Conservation (phyloP, 2,329 filamentous ascomycete species). For the Diplodia sapinea region DNA sequence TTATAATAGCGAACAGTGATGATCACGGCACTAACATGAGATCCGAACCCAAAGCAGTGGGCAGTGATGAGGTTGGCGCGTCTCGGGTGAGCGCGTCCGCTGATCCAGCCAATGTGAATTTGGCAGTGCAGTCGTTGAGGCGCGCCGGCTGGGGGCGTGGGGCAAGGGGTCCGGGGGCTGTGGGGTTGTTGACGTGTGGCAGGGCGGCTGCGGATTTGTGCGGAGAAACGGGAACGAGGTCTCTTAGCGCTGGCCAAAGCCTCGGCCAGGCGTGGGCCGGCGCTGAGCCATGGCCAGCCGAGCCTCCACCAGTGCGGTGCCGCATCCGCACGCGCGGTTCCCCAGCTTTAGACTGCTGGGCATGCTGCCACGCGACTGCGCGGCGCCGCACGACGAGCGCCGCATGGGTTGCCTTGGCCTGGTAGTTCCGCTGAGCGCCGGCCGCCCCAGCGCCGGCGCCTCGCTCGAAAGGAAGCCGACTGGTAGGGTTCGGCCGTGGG, state of each 20-base stretch:
- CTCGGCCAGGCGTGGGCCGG: slow-evolving; percentile 21
- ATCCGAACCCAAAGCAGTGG: background rate
- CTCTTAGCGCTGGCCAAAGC: slow-evolving; percentile 6
- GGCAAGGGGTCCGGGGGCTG: slow-evolving; percentile 10
- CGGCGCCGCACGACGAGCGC: background rate
- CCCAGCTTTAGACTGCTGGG: slow-evolving; percentile 5
- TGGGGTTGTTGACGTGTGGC: slow-evolving; percentile 12
- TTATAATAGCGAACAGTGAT: slow-evolving; percentile 24
- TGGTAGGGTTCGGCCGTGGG: background rate
- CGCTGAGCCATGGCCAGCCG: slow-evolving; percentile 20
- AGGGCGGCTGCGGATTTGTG: slow-evolving; percentile 18
- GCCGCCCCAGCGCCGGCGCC: slow-evolving; percentile 31
- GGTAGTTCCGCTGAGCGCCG: background rate
- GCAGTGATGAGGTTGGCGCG: slow-evolving; percentile 13
- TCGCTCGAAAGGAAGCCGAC: slow-evolving; percentile 49
- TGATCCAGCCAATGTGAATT: slow-evolving; percentile 11
- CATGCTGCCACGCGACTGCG: slow-evolving; percentile 7
- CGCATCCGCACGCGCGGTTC: slow-evolving; percentile 27
- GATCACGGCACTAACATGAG: slow-evolving; percentile 13
- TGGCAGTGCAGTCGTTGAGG: slow-evolving; percentile 21
- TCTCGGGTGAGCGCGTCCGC: slow-evolving; percentile 30
- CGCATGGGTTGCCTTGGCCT: background rate
- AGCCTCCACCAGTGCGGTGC: slow-evolving; percentile 27
- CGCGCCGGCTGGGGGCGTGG: background rate
- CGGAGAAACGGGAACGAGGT: slow-evolving; percentile 23